These are phyloP conservation scores for Holtermanniella nyarrowii DNA, from an alignment of 768 basidiomycete species.

Conservation along the genomic window DNA sequence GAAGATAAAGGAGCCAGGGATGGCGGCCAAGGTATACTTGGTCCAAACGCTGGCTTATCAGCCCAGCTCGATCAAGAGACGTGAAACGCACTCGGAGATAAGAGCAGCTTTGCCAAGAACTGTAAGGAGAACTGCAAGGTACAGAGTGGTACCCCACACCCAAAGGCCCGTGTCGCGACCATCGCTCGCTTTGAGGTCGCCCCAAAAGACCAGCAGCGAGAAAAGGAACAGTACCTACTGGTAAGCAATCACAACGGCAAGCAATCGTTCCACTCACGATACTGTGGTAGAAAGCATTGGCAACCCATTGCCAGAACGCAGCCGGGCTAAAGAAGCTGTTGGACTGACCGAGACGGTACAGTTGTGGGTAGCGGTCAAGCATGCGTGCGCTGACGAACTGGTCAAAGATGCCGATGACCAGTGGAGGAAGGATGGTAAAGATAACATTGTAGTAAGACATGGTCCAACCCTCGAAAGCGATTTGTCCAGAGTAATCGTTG, in stretches of 20 bases:
- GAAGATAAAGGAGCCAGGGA: slow-evolving; percentile 92
- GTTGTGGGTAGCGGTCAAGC: slow-evolving; percentile 90
- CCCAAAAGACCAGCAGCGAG: slow-evolving; percentile 84
- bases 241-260: not conserved
- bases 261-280: slow-evolving; percentile 22
- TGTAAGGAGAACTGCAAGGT: slow-evolving; percentile 81
- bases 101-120: slow-evolving; percentile 95
- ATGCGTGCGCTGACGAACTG: slow-evolving; percentile 96
- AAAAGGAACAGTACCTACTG: slow-evolving; percentile 72
- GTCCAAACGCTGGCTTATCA: slow-evolving; percentile 74
- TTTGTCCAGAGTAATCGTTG: slow-evolving; percentile 99
- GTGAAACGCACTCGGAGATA: slow-evolving; percentile 78
- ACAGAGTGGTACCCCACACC: slow-evolving; percentile 98
- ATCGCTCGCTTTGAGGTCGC: slow-evolving; percentile 67
- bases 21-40: slow-evolving; percentile 95
- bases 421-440: slow-evolving; percentile 88
- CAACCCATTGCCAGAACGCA: slow-evolving; percentile 41
- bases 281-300: slow-evolving; percentile 42
- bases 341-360: slow-evolving; percentile 86
- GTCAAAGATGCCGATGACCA: slow-evolving; percentile 96
- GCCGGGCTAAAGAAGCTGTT: slow-evolving; percentile 59
- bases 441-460: slow-evolving; percentile 92
- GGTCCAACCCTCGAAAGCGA: slow-evolving; percentile 98
- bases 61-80: not conserved
- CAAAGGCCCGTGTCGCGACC: slow-evolving; percentile 88